These are phyloP conservation scores for Vigna unguiculata DNA, from an alignment of 306 rosid species.

Conservation along the genomic window DNA sequence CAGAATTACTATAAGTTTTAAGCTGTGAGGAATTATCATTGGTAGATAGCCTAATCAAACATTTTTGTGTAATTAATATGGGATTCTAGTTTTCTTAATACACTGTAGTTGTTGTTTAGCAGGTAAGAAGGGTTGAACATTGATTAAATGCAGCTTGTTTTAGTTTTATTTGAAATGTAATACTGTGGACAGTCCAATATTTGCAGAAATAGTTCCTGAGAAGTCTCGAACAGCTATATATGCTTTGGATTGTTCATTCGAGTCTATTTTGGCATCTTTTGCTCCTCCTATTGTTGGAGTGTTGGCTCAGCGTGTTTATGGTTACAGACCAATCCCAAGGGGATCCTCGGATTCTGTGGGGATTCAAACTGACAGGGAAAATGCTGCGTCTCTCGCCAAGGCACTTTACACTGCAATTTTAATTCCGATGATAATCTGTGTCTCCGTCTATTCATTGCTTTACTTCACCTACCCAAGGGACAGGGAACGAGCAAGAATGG, in stretches of 20 bases:
- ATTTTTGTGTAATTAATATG: no score
- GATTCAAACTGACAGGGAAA: constrained; percentile 73
- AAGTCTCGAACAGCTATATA: constrained; percentile 79
- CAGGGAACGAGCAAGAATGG: constrained; percentile 77
- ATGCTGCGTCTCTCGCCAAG: constrained; percentile 81
- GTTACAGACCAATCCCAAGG: constrained; percentile 67
- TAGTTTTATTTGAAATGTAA: constrained; percentile 33
- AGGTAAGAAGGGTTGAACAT: neutral
- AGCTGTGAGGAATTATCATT: no score
- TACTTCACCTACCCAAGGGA: constrained; percentile 83
- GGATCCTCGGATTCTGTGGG: constrained; percentile 62
- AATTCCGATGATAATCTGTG: constrained; percentile 70
- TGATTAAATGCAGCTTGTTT: neutral
- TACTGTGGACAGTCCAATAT: constrained; percentile 77
- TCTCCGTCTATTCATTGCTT: constrained; percentile 74
- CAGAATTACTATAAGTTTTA: no score
- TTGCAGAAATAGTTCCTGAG: constrained; percentile 95
- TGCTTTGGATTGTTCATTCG: constrained; percentile 82
- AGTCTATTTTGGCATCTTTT: constrained; percentile 73
- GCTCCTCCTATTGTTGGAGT: constrained; percentile 90
- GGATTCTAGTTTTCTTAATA: no score
- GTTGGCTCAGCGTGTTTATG: constrained; percentile 73
- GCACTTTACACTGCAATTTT: constrained; percentile 77
- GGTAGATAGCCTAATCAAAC: no score
- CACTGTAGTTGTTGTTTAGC: no score